Evolutionary conservation across 257 asterid genomes (phyloP).

Genomic region (Nicotiana noctiflora): DNA sequence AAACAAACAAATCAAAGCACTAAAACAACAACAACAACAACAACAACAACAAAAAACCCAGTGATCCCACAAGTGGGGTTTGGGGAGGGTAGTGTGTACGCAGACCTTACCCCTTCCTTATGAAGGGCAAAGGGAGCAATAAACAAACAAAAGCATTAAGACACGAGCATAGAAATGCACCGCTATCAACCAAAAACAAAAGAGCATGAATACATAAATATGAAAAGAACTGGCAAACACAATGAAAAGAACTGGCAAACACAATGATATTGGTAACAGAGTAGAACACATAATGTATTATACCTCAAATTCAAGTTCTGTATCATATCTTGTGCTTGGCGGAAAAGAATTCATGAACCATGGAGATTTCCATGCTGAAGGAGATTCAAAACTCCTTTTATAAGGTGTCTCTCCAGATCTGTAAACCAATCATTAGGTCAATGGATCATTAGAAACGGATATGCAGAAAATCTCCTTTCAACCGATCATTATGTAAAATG

Average conservation of each 20-base stretch:
- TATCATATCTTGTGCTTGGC: constrained; percentile 70
- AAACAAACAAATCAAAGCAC: neutral
- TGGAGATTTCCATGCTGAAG: constrained; percentile 96
- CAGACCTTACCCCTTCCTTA: too few relatives aligned
- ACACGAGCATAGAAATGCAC: constrained; percentile 12
- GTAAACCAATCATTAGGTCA: constrained; percentile 10
- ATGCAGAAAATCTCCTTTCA: constrained; percentile 43
- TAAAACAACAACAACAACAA: too few relatives aligned
- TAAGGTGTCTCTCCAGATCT: constrained; percentile 75
- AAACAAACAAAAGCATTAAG: neutral
- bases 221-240: neutral
- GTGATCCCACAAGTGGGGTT: too few relatives aligned
- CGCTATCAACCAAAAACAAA: neutral
- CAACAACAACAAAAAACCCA: too few relatives aligned
- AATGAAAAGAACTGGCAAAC: too few relatives aligned
- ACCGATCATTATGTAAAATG: neutral
- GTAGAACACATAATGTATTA: neutral
- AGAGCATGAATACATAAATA: neutral
- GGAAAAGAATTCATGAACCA: constrained; percentile 65
- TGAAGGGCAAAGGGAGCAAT: too few relatives aligned
- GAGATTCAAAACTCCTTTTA: constrained; percentile 74
- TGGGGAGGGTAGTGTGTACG: too few relatives aligned
- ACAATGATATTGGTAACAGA: neutral
- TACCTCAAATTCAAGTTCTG: constrained; percentile 81
- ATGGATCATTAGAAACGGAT: neutral